phyloP scores from a whole-genome alignment of 2,329 filamentous ascomycete genomes.

The Leptographium procerum region DNA sequence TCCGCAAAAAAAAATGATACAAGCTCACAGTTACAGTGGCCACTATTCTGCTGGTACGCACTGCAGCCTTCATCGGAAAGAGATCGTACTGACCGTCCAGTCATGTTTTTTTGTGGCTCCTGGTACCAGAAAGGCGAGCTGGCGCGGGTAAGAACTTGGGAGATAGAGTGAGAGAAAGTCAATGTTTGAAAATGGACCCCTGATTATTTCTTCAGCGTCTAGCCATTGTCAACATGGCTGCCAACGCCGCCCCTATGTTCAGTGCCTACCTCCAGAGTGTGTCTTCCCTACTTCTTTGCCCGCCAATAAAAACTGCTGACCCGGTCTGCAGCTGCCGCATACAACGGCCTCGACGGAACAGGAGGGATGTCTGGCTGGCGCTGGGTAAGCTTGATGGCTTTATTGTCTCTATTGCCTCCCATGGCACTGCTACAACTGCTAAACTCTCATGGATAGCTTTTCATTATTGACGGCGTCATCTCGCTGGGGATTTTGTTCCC shows the following conservation, averaged over 20 bases:
- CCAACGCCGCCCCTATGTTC: conserved; percentile 16
- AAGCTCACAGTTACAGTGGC: conserved; percentile 5
- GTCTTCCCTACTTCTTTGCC: not conserved
- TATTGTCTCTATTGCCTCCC: not conserved
- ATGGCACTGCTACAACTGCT: not conserved
- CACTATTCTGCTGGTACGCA: conserved; percentile 9
- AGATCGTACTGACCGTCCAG: not conserved
- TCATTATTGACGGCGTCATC: conserved; percentile 45
- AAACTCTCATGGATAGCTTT: conserved; percentile 21
- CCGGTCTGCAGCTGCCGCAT: conserved; percentile 22
- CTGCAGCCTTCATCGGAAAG: not conserved
- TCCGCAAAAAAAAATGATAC: not conserved
- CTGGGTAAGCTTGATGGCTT: too few species aligned
- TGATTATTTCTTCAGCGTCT: conserved; percentile 2
- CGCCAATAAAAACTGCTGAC: not conserved
- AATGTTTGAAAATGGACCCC: not conserved
- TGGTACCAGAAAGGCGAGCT: conserved; percentile 11
- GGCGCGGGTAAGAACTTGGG: not conserved
- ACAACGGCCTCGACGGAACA: conserved; percentile 35
- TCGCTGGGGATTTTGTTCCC: conserved; percentile 39
- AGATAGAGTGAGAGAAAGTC: not conserved
- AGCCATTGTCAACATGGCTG: conserved; percentile 7
- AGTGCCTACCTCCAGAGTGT: conserved; percentile 20
- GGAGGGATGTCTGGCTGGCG: conserved; percentile 37
- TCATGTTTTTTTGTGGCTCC: conserved; percentile 7